phyloP scores from a whole-genome alignment of 2,329 filamentous ascomycete species.

The Monilinia polystroma region DNA sequence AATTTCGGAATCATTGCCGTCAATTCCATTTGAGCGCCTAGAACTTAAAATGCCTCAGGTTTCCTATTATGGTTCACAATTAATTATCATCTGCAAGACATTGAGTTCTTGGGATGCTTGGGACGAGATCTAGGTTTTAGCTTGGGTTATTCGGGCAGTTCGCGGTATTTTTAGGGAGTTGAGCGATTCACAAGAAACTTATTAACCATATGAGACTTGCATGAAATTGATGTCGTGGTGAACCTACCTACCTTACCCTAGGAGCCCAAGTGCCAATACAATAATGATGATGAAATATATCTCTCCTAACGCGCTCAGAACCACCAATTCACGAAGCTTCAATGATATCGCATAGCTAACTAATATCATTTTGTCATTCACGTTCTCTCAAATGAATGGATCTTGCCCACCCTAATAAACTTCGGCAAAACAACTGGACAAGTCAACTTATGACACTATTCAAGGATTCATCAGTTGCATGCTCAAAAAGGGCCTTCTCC shows the following conservation, averaged over 20 bases:
- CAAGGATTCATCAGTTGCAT: background rate
- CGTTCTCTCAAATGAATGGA: background rate
- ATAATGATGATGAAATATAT: background rate
- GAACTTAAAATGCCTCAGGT: conserved; percentile 1
- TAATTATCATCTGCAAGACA: background rate
- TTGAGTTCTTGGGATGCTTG: conserved; percentile 9
- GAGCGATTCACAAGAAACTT: background rate
- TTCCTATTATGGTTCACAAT: background rate
- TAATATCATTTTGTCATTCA: background rate
- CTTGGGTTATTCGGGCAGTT: background rate
- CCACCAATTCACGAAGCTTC: background rate
- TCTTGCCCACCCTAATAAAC: conserved; percentile 11
- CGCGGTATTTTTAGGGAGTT: background rate
- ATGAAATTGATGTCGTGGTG: background rate
- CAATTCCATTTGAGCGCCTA: background rate
- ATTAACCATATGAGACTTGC: background rate
- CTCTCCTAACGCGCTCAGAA: background rate
- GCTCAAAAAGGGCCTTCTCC: conserved; percentile 9
- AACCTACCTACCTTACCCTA: background rate
- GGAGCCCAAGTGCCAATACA: background rate
- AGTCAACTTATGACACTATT: no score
- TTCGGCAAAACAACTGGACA: conserved; percentile 13
- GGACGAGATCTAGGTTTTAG: background rate
- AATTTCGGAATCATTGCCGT: conserved; percentile 5
- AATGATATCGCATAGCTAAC: background rate